Evolutionary conservation across 2,329 filamentous ascomycete genomes (phyloP).

Genomic region (Drechslerella coelobrocha): DNA sequence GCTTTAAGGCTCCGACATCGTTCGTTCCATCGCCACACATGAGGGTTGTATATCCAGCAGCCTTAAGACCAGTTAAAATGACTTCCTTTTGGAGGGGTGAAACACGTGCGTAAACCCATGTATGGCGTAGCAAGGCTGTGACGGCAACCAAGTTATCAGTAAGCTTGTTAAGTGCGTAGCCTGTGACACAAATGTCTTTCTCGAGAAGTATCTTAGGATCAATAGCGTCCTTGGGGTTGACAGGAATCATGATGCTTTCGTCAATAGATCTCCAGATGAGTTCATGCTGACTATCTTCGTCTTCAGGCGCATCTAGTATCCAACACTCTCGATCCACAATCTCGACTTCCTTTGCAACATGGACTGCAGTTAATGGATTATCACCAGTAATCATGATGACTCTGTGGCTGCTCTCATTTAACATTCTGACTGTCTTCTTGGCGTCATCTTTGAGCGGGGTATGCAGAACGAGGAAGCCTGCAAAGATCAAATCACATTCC

Average conservation of each 20-base stretch:
- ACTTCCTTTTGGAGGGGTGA: constrained; percentile 99
- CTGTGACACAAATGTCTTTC: constrained; percentile 95
- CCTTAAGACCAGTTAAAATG: constrained; percentile 93
- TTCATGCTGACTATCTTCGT: constrained; percentile 77
- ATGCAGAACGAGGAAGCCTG: constrained; percentile 92
- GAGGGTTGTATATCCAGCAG: constrained; percentile 94
- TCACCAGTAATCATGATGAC: constrained; percentile 99
- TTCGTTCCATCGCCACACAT: constrained; percentile 99
- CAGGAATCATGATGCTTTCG: constrained; percentile 82
- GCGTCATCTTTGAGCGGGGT: constrained; percentile 97
- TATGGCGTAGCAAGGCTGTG: constrained; percentile 78
- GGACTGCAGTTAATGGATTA: constrained; percentile 93
- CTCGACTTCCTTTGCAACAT: constrained; percentile 93
- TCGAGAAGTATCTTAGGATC: constrained; percentile 79
- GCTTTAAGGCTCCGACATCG: constrained; percentile 95
- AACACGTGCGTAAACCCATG: constrained; percentile 97
- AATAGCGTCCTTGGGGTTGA: constrained; percentile 80
- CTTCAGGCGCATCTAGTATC: constrained; percentile 92
- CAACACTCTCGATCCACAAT: constrained; percentile 95
- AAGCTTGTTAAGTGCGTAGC: constrained; percentile 89
- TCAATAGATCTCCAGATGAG: constrained; percentile 95
- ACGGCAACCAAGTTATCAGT: constrained; percentile 76
- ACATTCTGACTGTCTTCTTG: constrained; percentile 89
- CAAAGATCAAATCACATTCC: constrained; percentile 82
- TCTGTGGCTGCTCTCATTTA: constrained; percentile 98